Base-by-base conservation (phyloP, 73 alveolate species). In the Paramecium sexaurelia region DNA sequence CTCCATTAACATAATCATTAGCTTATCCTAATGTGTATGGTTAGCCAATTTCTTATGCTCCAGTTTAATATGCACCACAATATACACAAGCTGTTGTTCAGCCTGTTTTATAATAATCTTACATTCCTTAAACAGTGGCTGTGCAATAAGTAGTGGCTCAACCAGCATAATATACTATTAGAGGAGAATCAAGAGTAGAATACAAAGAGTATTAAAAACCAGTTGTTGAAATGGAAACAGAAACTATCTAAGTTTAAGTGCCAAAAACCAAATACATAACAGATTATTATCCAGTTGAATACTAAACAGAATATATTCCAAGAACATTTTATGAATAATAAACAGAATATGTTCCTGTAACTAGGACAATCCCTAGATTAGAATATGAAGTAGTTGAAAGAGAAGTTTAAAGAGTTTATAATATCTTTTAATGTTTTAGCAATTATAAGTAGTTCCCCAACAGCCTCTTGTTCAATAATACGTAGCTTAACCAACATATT, bases 241-340 rank as follows among this genome's bases (percentile, higher is more conserved):
- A 78, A 55, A 78, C 90, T 1, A 47, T 78, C 27, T 41, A 78
- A 45, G 47, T 78, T 45, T 78, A 78, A 45, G 90, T 78, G 13
- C 90, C 90, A 13, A 78, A 78, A 78, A 78, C 90, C 1, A 78
- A 40, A 45, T 41, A 78, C 13, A 75, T 78, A 35, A 78, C 90
- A 41, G 90, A 78, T 15, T 78, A 78, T 55, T 78, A 78, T 78
- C 90, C 90, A 78, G 29, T 78, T 9, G 90, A 78, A 78, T 78
- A 78, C 17, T 24, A 78, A 45, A 78, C 90, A 24, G 90, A 78
- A 43, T 78, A 78, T 19, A 41, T 78, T 22, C 90, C 90, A 24
- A 78, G 90, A 24, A 78, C 90, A 7, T 73, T 78, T 9, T 78
- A 78, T 43, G 90, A 78, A 15, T 10, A 39, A 78, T 13, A 78